Conservation (phyloP, 306 rosid genomes). For the Sechiopsis laciniata region DNA sequence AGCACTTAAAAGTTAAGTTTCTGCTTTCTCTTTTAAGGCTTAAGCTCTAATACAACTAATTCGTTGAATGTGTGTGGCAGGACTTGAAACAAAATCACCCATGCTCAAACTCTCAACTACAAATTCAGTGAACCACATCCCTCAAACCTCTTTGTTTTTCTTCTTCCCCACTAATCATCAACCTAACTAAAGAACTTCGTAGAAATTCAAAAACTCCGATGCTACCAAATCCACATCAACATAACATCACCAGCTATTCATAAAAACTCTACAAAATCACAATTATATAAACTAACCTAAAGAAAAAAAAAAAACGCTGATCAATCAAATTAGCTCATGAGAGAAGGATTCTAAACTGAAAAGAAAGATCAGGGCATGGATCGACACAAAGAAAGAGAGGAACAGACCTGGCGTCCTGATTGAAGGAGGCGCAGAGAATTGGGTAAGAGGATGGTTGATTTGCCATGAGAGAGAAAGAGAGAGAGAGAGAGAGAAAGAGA, state of each 20-base stretch:
- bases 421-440: slow-evolving; percentile 81
- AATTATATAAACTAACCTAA: background rate
- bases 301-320: background rate
- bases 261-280: background rate
- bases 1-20: background rate
- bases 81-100: background rate
- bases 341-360: background rate
- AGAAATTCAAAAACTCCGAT: background rate
- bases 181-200: background rate
- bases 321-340: background rate
- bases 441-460: slow-evolving; percentile 49
- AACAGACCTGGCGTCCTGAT: slow-evolving; percentile 70
- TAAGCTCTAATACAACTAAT: background rate
- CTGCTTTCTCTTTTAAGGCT: background rate
- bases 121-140: slow-evolving; percentile 1
- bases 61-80: background rate
- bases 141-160: background rate
- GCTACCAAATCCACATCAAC: background rate
- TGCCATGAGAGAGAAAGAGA: slow-evolving; percentile 38
- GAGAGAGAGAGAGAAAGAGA: too few relatives aligned
- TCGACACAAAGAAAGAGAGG: background rate
- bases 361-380: background rate
- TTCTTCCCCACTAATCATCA: background rate
- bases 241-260: background rate
- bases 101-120: background rate